Percentiles rank a stretch among this genome's conserved stretches.
Evolutionary conservation across 2,329 filamentous ascomycete genomes (phyloP).

Genomic region (Verticillium nonalfalfae): DNA sequence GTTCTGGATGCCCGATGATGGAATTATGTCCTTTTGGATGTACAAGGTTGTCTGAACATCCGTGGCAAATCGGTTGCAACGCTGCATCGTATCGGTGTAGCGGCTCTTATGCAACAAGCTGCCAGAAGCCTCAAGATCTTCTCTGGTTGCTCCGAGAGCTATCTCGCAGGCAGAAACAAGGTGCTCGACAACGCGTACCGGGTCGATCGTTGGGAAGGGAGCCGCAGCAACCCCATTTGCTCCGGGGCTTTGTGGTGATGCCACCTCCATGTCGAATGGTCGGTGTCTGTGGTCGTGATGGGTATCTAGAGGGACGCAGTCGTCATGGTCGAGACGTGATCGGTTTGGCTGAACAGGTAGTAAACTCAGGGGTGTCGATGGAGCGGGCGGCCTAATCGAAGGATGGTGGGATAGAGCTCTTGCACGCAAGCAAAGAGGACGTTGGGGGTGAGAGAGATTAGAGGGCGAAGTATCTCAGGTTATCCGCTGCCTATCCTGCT

Average conservation of each 20-base stretch:
- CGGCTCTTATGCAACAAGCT: slow-evolving; percentile 73
- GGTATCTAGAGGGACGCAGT: slow-evolving; percentile 8
- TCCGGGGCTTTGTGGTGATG: slow-evolving; percentile 35
- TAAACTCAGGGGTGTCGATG: slow-evolving; percentile 5
- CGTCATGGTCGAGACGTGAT: slow-evolving; percentile 7
- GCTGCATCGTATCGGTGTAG: slow-evolving; percentile 73
- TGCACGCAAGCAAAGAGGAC: slow-evolving; percentile 3
- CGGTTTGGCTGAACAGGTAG: slow-evolving; percentile 3
- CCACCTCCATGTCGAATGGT: slow-evolving; percentile 43
- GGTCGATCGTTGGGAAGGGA: slow-evolving; percentile 54
- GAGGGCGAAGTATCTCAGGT: not conserved
- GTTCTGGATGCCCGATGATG: slow-evolving; percentile 45
- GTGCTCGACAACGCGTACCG: slow-evolving; percentile 65
- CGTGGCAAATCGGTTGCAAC: slow-evolving; percentile 82
- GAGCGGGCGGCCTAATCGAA: slow-evolving; percentile 2
- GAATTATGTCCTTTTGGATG: slow-evolving; percentile 73
- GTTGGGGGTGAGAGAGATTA: not conserved
- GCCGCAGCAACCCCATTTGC: slow-evolving; percentile 39
- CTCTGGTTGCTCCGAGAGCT: slow-evolving; percentile 66
- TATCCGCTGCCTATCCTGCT: not conserved
- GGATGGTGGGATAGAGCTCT: not conserved
- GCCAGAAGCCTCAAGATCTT: slow-evolving; percentile 73
- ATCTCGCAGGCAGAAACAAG: slow-evolving; percentile 64
- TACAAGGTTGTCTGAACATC: slow-evolving; percentile 87
- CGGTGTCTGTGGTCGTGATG: slow-evolving; percentile 12